Conservation (phyloP, 2,329 filamentous ascomycete species). For the Atkinsonella hypoxylon region DNA sequence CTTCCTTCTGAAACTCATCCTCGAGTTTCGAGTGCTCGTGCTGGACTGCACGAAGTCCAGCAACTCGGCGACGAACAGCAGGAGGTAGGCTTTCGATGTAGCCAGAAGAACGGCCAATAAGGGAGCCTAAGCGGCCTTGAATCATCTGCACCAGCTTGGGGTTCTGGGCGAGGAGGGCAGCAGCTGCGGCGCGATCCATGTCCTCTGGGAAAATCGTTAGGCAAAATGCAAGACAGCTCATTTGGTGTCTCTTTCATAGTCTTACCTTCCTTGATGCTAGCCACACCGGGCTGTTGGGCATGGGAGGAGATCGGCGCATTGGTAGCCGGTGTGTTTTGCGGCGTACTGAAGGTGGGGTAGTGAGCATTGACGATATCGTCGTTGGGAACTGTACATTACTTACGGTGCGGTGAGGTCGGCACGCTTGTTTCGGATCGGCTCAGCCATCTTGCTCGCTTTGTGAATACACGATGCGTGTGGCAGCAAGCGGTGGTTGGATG, state of each 20-base stretch:
- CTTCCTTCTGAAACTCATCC: constrained; percentile 96
- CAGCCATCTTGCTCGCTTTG: constrained; percentile 39
- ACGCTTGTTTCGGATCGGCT: constrained; percentile 53
- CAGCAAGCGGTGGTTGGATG: constrained; percentile 14
- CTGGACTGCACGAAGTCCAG: constrained; percentile 93
- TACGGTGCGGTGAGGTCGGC: constrained; percentile 47
- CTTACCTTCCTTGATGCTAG: constrained; percentile 95
- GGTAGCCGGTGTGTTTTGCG: constrained; percentile 93
- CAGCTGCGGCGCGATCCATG: constrained; percentile 73
- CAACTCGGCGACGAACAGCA: constrained; percentile 82
- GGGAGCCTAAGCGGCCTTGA: constrained; percentile 84
- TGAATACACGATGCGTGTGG: neutral
- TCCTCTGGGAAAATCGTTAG: constrained; percentile 52
- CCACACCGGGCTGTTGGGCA: constrained; percentile 85
- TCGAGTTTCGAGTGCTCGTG: constrained; percentile 98
- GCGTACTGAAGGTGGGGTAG: constrained; percentile 57
- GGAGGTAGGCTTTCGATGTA: constrained; percentile 94
- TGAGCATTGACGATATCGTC: constrained; percentile 19
- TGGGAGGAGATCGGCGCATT: constrained; percentile 96
- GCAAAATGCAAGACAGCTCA: neutral
- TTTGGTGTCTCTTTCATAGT: constrained; percentile 12
- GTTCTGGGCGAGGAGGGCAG: constrained; percentile 91
- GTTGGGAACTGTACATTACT: constrained; percentile 21
- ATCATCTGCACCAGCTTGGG: constrained; percentile 94
- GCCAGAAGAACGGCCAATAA: constrained; percentile 90